These are phyloP conservation scores for Ascochyta lentis DNA, from an alignment of 2,329 filamentous ascomycete species.

Conservation along the genomic window DNA sequence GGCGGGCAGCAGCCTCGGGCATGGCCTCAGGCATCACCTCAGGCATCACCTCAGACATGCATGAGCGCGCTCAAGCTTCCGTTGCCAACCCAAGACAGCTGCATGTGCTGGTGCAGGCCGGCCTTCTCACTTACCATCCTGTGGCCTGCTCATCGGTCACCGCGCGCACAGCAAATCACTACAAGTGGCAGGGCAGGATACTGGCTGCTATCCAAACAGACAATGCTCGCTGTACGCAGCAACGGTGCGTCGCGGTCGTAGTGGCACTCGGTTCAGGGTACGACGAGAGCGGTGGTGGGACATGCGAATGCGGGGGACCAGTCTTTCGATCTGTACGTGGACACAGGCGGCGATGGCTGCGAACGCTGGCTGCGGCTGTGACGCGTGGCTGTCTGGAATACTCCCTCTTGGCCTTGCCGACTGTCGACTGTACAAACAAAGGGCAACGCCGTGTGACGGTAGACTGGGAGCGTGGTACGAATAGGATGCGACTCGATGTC, in stretches of 20 bases:
- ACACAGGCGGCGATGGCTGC: slow-evolving; percentile 10
- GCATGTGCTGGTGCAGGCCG: slow-evolving; percentile 3
- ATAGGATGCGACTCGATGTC: slow-evolving; percentile 7
- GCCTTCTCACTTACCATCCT: slow-evolving; percentile 15
- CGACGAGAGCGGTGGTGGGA: slow-evolving; percentile 9
- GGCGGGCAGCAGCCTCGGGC: neutral
- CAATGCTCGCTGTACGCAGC: slow-evolving; percentile 10
- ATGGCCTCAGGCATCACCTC: neutral
- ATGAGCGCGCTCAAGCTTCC: neutral
- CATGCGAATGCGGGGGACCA: slow-evolving; percentile 18
- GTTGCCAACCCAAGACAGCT: slow-evolving; percentile 1
- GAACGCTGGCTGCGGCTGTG: slow-evolving; percentile 11
- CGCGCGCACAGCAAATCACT: slow-evolving; percentile 11
- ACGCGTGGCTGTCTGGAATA: slow-evolving; percentile 6
- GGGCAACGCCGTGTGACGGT: neutral
- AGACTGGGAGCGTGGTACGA: slow-evolving; percentile 5
- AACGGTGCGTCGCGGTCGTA: slow-evolving; percentile 13
- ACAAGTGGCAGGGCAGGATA: neutral
- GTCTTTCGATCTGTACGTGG: slow-evolving; percentile 2
- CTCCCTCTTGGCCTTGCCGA: neutral
- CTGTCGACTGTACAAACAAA: neutral
- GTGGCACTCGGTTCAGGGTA: slow-evolving; percentile 12
- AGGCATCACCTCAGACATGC: neutral
- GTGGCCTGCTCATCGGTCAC: slow-evolving; percentile 22
- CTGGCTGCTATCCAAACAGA: slow-evolving; percentile 8